Conservation (phyloP, 2,329 filamentous ascomycete species). For the Botryosphaeria agaves region DNA sequence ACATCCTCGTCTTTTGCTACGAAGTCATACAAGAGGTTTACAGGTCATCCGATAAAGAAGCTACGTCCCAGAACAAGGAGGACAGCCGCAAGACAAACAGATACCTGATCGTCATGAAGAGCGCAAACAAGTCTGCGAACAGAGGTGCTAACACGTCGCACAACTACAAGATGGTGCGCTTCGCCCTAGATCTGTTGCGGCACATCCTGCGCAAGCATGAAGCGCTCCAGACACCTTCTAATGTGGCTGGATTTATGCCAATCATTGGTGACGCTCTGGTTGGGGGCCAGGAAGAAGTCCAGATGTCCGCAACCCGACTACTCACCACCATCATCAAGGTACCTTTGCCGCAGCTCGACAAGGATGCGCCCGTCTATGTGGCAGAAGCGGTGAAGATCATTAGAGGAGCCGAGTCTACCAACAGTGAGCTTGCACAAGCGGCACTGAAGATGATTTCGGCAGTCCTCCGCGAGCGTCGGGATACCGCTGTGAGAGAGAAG, state of each 20-base stretch:
- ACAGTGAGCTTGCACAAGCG: constrained; percentile 70
- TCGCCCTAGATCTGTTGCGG: constrained; percentile 74
- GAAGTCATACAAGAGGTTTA: constrained; percentile 84
- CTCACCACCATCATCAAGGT: constrained; percentile 73
- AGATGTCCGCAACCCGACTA: constrained; percentile 73
- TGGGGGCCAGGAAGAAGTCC: constrained; percentile 78
- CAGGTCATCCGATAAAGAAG: constrained; percentile 31
- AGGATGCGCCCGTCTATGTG: constrained; percentile 59
- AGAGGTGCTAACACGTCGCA: constrained; percentile 60
- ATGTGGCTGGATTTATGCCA: constrained; percentile 72
- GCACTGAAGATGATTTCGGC: constrained; percentile 77
- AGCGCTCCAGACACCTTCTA: constrained; percentile 57
- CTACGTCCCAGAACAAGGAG: constrained; percentile 23
- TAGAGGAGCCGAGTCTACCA: constrained; percentile 58
- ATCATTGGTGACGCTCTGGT: constrained; percentile 78
- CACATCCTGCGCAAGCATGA: constrained; percentile 77
- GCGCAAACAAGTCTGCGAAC: constrained; percentile 55
- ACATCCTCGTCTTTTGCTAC: constrained; percentile 87
- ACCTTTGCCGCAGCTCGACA: constrained; percentile 51
- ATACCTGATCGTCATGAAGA: constrained; percentile 64
- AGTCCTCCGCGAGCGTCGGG: constrained; percentile 64
- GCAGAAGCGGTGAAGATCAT: constrained; percentile 73
- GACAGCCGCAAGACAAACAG: constrained; percentile 47
- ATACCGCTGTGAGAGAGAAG: constrained; percentile 59
- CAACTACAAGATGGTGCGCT: constrained; percentile 73